A percentile compares a stretch with the other conserved stretches of the same genome.
Conservation (phyloP, 2,329 filamentous ascomycete species). For the Cordyceps javanica region DNA sequence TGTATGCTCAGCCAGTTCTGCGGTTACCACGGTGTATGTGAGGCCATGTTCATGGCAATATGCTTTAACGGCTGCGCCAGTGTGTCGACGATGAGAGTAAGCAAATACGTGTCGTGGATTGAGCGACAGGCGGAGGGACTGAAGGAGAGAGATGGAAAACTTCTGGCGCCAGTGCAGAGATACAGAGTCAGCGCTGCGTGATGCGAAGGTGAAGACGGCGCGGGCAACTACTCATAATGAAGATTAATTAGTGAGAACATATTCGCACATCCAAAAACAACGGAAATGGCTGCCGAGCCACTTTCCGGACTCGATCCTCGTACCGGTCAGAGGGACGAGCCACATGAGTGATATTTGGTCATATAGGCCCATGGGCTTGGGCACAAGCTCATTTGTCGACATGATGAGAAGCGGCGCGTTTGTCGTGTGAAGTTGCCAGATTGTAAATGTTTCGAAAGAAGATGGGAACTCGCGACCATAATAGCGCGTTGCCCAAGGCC, state of each 20-base stretch:
- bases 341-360: background rate
- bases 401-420: too few relatives aligned
- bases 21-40: background rate
- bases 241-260: too few relatives aligned
- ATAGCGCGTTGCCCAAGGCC: too few relatives aligned
- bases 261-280: too few relatives aligned
- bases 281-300: too few relatives aligned
- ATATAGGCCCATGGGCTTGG: background rate
- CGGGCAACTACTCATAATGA: background rate
- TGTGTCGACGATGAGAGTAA: background rate
- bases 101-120: background rate
- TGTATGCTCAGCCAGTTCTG: background rate
- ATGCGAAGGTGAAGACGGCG: background rate
- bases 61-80: background rate
- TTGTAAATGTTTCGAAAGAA: too few relatives aligned
- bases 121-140: background rate
- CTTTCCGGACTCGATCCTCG: too few relatives aligned
- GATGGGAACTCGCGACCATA: too few relatives aligned
- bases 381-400: background rate
- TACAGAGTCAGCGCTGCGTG: background rate
- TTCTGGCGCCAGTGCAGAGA: slow-evolving; percentile 2
- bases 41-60: background rate
- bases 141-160: background rate
- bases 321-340: background rate
- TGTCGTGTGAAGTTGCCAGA: too few relatives aligned